phyloP scores from a whole-genome alignment of 345 rosid species.

The Populus nigra region DNA sequence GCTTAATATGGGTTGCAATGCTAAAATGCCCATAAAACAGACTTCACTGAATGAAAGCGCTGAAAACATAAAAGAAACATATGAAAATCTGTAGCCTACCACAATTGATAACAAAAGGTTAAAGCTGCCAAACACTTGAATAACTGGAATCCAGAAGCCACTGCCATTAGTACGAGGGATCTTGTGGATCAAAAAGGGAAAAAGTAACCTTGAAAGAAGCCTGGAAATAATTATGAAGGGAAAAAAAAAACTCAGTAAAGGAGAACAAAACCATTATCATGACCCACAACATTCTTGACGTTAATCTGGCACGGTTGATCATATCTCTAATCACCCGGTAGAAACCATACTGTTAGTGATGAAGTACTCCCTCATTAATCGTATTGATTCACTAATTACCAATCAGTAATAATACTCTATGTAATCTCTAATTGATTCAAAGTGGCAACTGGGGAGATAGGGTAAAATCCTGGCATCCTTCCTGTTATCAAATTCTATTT shows the following conservation, averaged over 20 bases:
- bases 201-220: conserved; percentile 54
- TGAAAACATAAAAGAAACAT: not conserved
- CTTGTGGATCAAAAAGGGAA: conserved; percentile 63
- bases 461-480: too few species aligned
- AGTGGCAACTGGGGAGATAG: too few species aligned
- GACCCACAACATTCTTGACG: not conserved
- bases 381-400: too few species aligned
- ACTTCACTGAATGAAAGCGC: not conserved
- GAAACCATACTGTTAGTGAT: not conserved
- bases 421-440: too few species aligned
- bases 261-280: not conserved
- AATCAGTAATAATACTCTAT: too few species aligned
- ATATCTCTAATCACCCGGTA: not conserved
- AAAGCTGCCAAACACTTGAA: conserved; percentile 78
- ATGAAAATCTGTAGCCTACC: conserved; percentile 35
- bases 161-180: conserved; percentile 70
- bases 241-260: conserved; percentile 6
- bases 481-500: not conserved
- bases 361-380: too few species aligned
- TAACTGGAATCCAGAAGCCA: conserved; percentile 81
- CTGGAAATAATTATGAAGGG: conserved; percentile 27
- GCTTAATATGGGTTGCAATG: not conserved
- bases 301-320: not conserved
- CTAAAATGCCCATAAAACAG: not conserved
- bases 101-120: conserved; percentile 57